phyloP scores from a whole-genome alignment of 2,329 filamentous ascomycete genomes.

The Sporothrix curviconia region DNA sequence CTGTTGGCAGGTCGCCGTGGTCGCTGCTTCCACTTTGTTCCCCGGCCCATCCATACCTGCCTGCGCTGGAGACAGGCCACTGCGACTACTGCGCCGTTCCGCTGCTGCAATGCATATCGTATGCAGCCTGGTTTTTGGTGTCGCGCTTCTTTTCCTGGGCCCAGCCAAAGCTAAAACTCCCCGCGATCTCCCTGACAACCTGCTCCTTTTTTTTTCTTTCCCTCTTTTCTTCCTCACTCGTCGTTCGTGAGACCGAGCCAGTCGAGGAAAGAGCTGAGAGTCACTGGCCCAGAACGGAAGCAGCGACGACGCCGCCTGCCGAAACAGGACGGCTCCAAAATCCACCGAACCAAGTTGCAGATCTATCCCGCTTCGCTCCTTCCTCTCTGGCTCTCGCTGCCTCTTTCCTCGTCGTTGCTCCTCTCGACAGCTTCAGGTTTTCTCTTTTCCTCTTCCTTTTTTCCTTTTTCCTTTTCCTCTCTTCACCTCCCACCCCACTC shows the following conservation, averaged over 20 bases:
- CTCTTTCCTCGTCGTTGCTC: background rate
- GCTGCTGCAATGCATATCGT: constrained; percentile 1
- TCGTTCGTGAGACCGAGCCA: background rate
- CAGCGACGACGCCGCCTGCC: constrained; percentile 5
- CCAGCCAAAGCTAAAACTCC: background rate
- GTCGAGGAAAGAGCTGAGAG: background rate
- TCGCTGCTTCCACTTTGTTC: background rate
- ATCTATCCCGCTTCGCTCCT: background rate
- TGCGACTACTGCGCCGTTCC: background rate
- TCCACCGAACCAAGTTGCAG: background rate
- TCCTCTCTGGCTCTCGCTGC: background rate
- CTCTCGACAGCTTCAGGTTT: background rate
- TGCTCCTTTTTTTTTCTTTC: constrained; percentile 2
- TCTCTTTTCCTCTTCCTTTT: constrained; percentile 7
- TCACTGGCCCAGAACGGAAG: constrained; percentile 1
- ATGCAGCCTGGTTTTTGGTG: background rate
- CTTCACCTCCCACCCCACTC: background rate
- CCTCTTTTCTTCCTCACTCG: background rate
- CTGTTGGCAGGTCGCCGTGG: background rate
- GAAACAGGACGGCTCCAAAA: background rate
- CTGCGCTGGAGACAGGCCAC: too few species aligned
- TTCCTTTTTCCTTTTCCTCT: background rate
- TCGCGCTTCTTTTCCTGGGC: background rate
- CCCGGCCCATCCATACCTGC: too few species aligned
- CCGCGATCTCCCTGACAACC: constrained; percentile 19